Conservation (phyloP, 306 rosid genomes). For the Rosa lucieae region DNA sequence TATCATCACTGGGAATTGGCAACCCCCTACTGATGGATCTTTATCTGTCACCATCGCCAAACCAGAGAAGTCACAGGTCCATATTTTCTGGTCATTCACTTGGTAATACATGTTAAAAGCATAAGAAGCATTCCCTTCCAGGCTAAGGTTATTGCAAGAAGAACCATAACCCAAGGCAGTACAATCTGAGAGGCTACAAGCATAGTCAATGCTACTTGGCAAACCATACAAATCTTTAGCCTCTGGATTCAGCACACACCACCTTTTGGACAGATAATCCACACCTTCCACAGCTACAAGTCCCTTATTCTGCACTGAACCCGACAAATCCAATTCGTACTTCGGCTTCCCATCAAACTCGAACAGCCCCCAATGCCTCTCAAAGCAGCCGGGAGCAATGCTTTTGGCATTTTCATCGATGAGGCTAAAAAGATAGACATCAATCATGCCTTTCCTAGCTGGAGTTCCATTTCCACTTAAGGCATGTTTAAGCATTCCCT, state of each 20-base stretch:
- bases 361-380: constrained; percentile 91
- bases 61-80: constrained; percentile 74
- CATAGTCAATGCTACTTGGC: constrained; percentile 58
- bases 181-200: constrained; percentile 83
- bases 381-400: constrained; percentile 74
- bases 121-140: constrained; percentile 80
- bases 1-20: constrained; percentile 70
- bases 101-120: constrained; percentile 93
- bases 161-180: constrained; percentile 88
- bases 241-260: constrained; percentile 66
- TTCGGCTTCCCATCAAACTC: constrained; percentile 95
- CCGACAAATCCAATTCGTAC: constrained; percentile 64
- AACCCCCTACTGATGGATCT: constrained; percentile 68
- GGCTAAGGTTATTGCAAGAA: constrained; percentile 67
- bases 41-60: constrained; percentile 52
- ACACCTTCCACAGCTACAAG: constrained; percentile 65
- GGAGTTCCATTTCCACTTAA: constrained; percentile 76
- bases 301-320: constrained; percentile 39
- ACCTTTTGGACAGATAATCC: constrained; percentile 50
- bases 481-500: constrained; percentile 60
- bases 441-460: constrained; percentile 51
- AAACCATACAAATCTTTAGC: constrained; percentile 34
- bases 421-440: constrained; percentile 65
- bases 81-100: constrained; percentile 52
- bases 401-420: constrained; percentile 73